Evolutionary conservation across 2,329 filamentous ascomycete species (phyloP).

Genomic region (Fusarium pininemorale): DNA sequence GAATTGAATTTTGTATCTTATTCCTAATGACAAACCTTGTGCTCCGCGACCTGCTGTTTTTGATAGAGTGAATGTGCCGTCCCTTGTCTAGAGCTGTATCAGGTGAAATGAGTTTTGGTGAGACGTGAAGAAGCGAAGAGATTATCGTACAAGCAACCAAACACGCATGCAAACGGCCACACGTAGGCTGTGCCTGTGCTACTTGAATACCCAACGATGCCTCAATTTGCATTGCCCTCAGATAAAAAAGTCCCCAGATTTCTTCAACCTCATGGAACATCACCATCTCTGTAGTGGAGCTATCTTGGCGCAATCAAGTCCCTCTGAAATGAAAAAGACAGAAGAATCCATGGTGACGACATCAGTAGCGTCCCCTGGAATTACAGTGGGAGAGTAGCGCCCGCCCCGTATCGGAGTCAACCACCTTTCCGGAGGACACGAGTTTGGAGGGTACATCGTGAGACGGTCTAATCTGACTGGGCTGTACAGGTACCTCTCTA

Average conservation of each 20-base stretch:
- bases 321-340: slow-evolving; percentile 13
- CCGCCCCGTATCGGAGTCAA: slow-evolving; percentile 27
- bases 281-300: slow-evolving; percentile 27
- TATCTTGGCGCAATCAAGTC: slow-evolving; percentile 16
- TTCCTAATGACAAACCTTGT: neutral
- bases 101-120: slow-evolving; percentile 32
- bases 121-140: slow-evolving; percentile 14
- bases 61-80: neutral
- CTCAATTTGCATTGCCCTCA: neutral
- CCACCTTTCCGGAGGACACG: slow-evolving; percentile 16
- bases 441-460: slow-evolving; percentile 13
- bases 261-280: slow-evolving; percentile 1
- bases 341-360: slow-evolving; percentile 30
- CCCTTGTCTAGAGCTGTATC: neutral
- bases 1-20: neutral
- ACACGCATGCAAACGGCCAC: neutral
- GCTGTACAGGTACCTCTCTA: slow-evolving; percentile 6
- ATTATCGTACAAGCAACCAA: neutral
- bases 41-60: neutral
- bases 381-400: slow-evolving; percentile 25
- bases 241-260: neutral
- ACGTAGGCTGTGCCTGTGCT: neutral
- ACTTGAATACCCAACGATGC: neutral
- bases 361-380: slow-evolving; percentile 37
- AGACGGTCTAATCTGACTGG: accelerated